A percentile compares a stretch with the other conserved stretches of the same genome.
Evolutionary conservation across 768 basidiomycete species (phyloP).

Genomic region (Lactifluus rugatus): DNA sequence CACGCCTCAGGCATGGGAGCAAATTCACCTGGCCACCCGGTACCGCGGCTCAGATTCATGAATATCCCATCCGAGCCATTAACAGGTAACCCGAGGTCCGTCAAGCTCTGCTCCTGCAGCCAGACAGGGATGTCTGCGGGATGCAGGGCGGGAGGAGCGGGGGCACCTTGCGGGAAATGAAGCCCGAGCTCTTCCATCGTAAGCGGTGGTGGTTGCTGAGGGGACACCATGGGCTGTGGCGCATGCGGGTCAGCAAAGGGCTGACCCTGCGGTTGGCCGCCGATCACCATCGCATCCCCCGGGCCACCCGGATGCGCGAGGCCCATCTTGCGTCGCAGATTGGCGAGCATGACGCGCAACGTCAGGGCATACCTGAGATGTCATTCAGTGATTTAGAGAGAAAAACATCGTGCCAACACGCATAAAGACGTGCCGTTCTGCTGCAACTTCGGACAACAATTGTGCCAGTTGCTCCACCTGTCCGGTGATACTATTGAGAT

Average conservation of each 20-base stretch:
- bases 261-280: slow-evolving; percentile 31
- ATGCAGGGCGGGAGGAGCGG: slow-evolving; percentile 46
- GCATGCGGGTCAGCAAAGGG: slow-evolving; percentile 45
- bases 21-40: slow-evolving; percentile 72
- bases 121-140: slow-evolving; percentile 80
- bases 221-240: slow-evolving; percentile 30
- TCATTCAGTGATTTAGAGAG: background rate
- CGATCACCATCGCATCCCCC: slow-evolving; percentile 36
- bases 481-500: slow-evolving; percentile 60
- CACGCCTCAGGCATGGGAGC: slow-evolving; percentile 75
- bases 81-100: slow-evolving; percentile 82
- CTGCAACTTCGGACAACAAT: slow-evolving; percentile 84
- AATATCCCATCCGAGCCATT: slow-evolving; percentile 91
- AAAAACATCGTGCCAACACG: background rate
- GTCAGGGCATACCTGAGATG: slow-evolving; percentile 73
- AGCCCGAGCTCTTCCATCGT: slow-evolving; percentile 83
- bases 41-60: slow-evolving; percentile 57
- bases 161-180: slow-evolving; percentile 51
- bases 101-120: slow-evolving; percentile 88
- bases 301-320: slow-evolving; percentile 27
- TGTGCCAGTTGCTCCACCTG: slow-evolving; percentile 91
- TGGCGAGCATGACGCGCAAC: slow-evolving; percentile 87
- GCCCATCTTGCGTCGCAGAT: slow-evolving; percentile 81
- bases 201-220: slow-evolving; percentile 43
- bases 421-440: slow-evolving; percentile 52